Evolutionary conservation across 1,139 yeast species (phyloP), one percentile per base, ranked within the genome.

Genomic region (Petasospora rhodanensis): DNA sequence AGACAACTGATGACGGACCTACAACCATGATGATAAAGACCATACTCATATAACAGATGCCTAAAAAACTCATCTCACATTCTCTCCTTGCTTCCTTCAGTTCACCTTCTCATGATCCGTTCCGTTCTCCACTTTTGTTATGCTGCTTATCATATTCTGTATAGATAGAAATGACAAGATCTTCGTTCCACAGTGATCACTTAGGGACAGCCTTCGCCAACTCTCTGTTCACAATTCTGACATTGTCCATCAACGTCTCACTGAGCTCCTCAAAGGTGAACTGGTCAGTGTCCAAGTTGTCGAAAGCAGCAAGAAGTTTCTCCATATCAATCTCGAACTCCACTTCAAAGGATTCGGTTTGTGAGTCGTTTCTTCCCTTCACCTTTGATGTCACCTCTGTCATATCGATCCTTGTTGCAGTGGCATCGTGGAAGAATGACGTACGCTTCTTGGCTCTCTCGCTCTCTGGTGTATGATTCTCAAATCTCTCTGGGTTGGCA

Each of bases 271-370:
- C 85, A 51, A 77, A 80, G 37, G 82, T 69, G 38, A 73, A 68
- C 35, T 76, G 68, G 51, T 81, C 84, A 7, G 64, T 62, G 11
- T 52, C 51, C 19, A 70, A 62, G 30, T 54, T 61, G 32, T 79
- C 79, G 56, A 79, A 80, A 15, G 85, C 80, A 30, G 62, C 61
- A 40, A 83, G 61, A 33, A 87, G 64, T 43, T 80, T 80, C 6
- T 64, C 55, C 10, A 79, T 68, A 46, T 85, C 86, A 28, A 84
- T 63, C 61, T 87, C 96, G 33, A 87, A 59, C 55, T 82, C 93
- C 28, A 79, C 65, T 56, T 82, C 93, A 42, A 59, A 54, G 46
- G 50, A 65, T 43, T 41, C 61, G 37, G 55, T 51, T 43, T 62
- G 64, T 14, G 70, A 71, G 2, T 56, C 46, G 34, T 66, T 66